phyloP scores from a whole-genome alignment of 1,139 yeast species.

The Tardiomyces digboiensis region DNA sequence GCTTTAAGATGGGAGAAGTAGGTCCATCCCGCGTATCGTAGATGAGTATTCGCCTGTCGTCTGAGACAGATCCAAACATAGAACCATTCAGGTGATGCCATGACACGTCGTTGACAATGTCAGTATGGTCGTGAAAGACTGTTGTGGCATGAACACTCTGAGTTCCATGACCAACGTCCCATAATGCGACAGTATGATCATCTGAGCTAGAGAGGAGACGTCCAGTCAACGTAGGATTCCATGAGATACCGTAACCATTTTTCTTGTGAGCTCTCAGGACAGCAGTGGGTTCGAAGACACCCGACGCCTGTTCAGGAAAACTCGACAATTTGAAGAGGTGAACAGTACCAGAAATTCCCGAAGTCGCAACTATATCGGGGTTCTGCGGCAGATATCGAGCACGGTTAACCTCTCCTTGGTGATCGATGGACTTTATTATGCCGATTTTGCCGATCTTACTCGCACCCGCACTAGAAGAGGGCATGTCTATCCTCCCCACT shows the following conservation, averaged over 20 bases:
- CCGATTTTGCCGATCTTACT: conserved; percentile 28
- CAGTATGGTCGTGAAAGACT: conserved; percentile 19
- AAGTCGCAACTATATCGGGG: conserved; percentile 62
- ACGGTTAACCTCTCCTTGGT: conserved; percentile 60
- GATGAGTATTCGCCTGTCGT: conserved; percentile 57
- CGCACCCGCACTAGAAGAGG: conserved; percentile 19
- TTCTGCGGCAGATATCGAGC: conserved; percentile 85
- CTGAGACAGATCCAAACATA: conserved; percentile 60
- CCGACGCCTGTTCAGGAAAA: conserved; percentile 7
- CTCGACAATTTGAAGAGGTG: conserved; percentile 39
- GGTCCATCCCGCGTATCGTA: conserved; percentile 37
- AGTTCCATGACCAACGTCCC: conserved; percentile 38
- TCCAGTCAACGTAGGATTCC: conserved; percentile 35
- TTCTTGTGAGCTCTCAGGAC: conserved; percentile 48
- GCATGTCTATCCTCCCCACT: conserved; percentile 66
- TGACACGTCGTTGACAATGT: conserved; percentile 30
- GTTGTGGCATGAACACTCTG: conserved; percentile 11
- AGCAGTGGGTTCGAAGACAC: conserved; percentile 7
- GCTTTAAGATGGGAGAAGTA: conserved; percentile 13
- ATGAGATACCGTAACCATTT: conserved; percentile 66
- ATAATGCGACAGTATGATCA: conserved; percentile 58
- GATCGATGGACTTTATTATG: conserved; percentile 43
- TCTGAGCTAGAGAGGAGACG: conserved; percentile 56
- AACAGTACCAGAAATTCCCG: conserved; percentile 67
- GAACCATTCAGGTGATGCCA: conserved; percentile 39